Evolutionary conservation across 768 basidiomycete genomes (phyloP), one percentile per base, ranked within the genome.

Genomic region (Butyriboletus loyo): DNA sequence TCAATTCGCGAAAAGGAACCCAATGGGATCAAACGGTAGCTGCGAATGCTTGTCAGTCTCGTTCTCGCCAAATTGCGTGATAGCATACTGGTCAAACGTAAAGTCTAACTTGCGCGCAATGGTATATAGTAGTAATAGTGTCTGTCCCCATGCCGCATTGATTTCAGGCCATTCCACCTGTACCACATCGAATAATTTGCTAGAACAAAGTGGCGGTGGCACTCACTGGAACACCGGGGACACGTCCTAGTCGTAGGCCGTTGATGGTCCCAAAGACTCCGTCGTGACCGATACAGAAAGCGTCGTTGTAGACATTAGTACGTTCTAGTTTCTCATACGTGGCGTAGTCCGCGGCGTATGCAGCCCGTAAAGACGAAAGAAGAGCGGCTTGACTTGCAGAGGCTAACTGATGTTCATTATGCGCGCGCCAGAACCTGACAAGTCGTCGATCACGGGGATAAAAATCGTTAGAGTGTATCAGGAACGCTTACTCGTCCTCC

Each of bases 151-250:
- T 17, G 97, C 97, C 11, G 97, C 97, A 65, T 98, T 98, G 68
- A 98, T 94, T 72, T 99, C 97, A 3, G 92, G 83, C 95, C 95
- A 99, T 66, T 98, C 97, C 28, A 98, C 95, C 85, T 92, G 56
- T 9, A 53, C 34, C n/a, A 38, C 14, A 28, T 57, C 59, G 50
- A 60, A 45, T 52, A 53, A 49, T 52, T 35, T 24, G 42, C 22
- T 15, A 51, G 11, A 27, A 35, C 53, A 52, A 35, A n/a, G 25
- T 32, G 40, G 7, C 40, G 46, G 17, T 44, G 24, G 14, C 42
- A 74, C 84, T 37, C 66, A 91, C 90, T n/a, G 84, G 85, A 41
- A 89, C 85, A 27, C 85, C 84, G 39, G 89, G 84, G 10, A 95
- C 85, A 56, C 95, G 83, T 4, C 97, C 97, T 21, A 98, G 72